Base-by-base conservation (phyloP, 768 basidiomycete species). In the Terana coerulea region DNA sequence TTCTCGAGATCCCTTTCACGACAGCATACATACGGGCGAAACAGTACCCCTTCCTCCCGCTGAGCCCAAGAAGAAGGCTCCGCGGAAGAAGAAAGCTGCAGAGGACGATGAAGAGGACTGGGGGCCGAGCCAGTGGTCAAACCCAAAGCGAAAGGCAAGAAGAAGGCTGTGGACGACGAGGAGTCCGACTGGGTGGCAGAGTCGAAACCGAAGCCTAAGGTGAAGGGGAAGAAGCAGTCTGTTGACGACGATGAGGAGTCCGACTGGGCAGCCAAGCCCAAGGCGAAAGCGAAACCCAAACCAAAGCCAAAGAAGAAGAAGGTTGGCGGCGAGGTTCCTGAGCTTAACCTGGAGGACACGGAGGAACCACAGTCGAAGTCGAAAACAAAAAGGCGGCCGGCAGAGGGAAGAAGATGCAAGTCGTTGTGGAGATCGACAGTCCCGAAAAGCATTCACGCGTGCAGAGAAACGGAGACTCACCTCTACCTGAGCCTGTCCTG, bases 171-270 rank as follows among this genome's bases (percentile, higher is more conserved):
- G n/a, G 56, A 57, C 1, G 61, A 56, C 22, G 40, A 51, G 22
- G 57, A 58, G 30, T 55, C 54, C 21, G 55, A 53, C 14, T 56
- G 47, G 54, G 52, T 21, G 22, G 28, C 25, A 17, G 43, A 50
- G 39, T 46, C 54, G 19, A 52, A 55, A 51, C 30, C 60, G 14
- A 62, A 59, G 55, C 26, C 54, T 17, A 58, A 57, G 47, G 36
- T 28, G 39, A 57, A 48, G 50, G 19, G 35, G 45, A 47, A 53
- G 31, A 56, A 60, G 58, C 59, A 59, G 43, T 33, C 56, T 21
- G 46, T 43, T 15, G 57, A 61, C 19, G 67, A 61, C 39, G 54
- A 61, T 35, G 53, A 56, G 28, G 60, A 65, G 15, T 47, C 51
- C 0, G 59, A 59, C 33, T 58, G 55, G 54, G 56, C 9, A 21